Percentiles rank a stretch among this genome's conserved stretches.
Evolutionary conservation across 2,329 filamentous ascomycete genomes (phyloP).

Genomic region (Colletotrichum scovillei): DNA sequence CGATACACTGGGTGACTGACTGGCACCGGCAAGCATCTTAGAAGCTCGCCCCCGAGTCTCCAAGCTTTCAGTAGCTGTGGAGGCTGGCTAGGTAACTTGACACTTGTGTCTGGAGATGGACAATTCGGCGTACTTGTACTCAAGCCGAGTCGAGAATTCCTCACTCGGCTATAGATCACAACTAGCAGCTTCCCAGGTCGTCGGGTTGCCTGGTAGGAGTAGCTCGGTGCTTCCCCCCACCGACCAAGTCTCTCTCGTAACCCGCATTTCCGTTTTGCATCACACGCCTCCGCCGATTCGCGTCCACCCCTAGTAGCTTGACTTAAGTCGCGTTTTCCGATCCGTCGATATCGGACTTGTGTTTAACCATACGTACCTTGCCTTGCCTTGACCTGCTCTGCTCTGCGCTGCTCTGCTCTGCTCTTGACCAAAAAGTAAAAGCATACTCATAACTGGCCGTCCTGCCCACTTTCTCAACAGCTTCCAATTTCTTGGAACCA

Average conservation of each 20-base stretch:
- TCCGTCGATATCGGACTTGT: constrained; percentile 24
- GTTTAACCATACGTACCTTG: not conserved
- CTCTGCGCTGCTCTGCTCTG: constrained; percentile 5
- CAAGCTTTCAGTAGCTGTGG: not conserved
- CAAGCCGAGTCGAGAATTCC: constrained; percentile 7
- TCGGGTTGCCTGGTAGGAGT: no score
- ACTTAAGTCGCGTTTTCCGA: constrained; percentile 18
- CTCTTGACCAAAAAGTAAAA: not conserved
- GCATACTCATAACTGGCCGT: constrained; percentile 1
- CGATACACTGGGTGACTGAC: not conserved
- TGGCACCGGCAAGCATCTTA: not conserved
- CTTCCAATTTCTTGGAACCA: not conserved
- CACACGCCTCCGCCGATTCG: constrained; percentile 2
- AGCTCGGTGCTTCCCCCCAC: not conserved
- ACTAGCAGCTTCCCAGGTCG: not conserved
- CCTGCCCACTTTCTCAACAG: constrained; percentile 10
- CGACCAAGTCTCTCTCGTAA: constrained; percentile 12
- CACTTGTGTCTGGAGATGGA: not conserved
- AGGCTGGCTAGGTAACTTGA: no score
- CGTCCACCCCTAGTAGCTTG: constrained; percentile 2
- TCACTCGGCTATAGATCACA: not conserved
- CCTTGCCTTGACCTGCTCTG: no score
- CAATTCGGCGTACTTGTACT: not conserved
- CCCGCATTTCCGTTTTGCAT: constrained; percentile 29
- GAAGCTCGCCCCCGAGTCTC: not conserved